Conservation (phyloP, 2,329 filamentous ascomycete species). For the Boeremia exigua region DNA sequence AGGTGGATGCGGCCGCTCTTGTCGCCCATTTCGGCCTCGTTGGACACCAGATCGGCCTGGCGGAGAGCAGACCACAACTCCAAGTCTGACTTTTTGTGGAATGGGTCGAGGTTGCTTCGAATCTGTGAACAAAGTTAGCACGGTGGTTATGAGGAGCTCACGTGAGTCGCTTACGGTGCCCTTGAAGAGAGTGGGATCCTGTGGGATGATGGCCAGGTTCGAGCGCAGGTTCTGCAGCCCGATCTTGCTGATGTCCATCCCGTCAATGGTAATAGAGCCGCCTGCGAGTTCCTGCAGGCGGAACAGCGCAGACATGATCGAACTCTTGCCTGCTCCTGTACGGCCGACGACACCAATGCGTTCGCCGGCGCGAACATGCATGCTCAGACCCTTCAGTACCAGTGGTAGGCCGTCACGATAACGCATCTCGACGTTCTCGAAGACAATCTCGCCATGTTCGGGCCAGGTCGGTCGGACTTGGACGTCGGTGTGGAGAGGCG, state of each 20-base stretch:
- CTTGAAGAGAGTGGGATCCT: constrained; percentile 82
- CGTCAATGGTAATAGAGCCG: constrained; percentile 57
- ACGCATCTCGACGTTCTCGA: constrained; percentile 59
- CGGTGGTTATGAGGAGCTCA: not conserved
- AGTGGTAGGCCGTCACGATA: constrained; percentile 57
- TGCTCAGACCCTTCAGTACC: constrained; percentile 58
- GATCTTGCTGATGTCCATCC: constrained; percentile 69
- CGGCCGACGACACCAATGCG: constrained; percentile 82
- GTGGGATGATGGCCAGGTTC: constrained; percentile 80
- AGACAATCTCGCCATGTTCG: constrained; percentile 73
- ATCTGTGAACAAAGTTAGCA: constrained; percentile 49
- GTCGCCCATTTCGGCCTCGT: constrained; percentile 55
- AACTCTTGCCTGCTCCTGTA: constrained; percentile 82
- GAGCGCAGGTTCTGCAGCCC: constrained; percentile 78
- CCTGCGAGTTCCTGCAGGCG: constrained; percentile 63
- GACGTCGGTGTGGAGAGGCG: constrained; percentile 72
- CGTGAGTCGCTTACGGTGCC: constrained; percentile 59
- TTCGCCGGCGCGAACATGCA: constrained; percentile 77
- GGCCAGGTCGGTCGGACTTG: constrained; percentile 82
- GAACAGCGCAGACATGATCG: constrained; percentile 84
- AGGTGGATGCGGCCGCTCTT: constrained; percentile 73
- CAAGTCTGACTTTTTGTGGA: constrained; percentile 77
- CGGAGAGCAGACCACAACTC: constrained; percentile 79
- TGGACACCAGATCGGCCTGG: constrained; percentile 72
- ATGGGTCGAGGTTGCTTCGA: constrained; percentile 80